Base-by-base conservation (phyloP, 257 asterid genomes). In the Ophiorrhiza pumila region DNA sequence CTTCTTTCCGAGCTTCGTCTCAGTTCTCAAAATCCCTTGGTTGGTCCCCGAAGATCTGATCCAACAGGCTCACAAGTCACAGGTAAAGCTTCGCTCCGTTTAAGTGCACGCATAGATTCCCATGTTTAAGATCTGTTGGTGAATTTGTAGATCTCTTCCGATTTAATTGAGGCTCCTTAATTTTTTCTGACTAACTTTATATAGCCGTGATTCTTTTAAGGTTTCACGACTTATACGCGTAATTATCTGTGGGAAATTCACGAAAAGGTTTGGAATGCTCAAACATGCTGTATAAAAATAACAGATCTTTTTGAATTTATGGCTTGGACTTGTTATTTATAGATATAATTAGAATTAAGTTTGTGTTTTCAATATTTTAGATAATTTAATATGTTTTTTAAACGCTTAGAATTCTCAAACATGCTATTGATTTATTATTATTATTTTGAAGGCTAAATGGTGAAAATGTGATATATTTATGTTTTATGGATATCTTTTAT, bases 71-170 rank as follows among this genome's bases (percentile, higher is more conserved):
- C 15, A 15, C 34, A 14, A 45, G 23, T 43, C 73, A 10, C 65
- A 46, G 79, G 69, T 67, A 58, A 31, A 35, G 5, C 37, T 14
- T 2, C 5, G 14, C 5, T 27, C 39, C 22, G 20, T 46, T 64
- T 64, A 31, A 46, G 11, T 52, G n/a, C 9, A 29, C 8, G 15
- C 15, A 7, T 35, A 7, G 0, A 0, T 56, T 57, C 7, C 22
- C 8, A 25, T 6, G 63, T 63, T 18, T 12, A 8, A 47, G 69
- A 67, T 75, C 62, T 67, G 53, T 14, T 6, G 5, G 13, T 67
- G 35, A 41, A 42, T 42, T 23, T 67, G 29, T 32, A 75, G 74
- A 67, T 75, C 74, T 23, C n/a, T 60, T 7, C 45, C 29, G 71
- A 55, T 25, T 45, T 17, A 27, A 75, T 68, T 22, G 42, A 8